Base-by-base conservation (phyloP, 768 basidiomycete species). In the Amanita brunnescens region DNA sequence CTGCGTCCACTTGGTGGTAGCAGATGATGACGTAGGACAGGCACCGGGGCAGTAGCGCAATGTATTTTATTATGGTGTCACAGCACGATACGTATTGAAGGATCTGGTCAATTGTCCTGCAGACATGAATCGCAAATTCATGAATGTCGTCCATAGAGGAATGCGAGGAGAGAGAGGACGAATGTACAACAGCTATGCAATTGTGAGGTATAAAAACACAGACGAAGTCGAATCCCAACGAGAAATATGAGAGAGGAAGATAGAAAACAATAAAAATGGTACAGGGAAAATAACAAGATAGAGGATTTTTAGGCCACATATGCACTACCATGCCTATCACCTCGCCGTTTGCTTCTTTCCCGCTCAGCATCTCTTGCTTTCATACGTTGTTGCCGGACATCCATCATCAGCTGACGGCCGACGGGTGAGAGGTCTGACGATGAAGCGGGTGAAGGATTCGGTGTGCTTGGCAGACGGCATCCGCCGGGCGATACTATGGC, bases 391-490 rank as follows among this genome's bases (percentile, higher is more conserved):
- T 73, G 70, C 51, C 87, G 71, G 39, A 83, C 61, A 57, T 82
- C 75, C 51, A 69, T 67, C 87, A 89, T 89, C 59, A 89, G 72
- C 60, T 82, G 74, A 57, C 72, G 74, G 5, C 77, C 81, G 29
- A 81, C 67, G 12, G 84, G 84, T 16, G 87, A 89, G 45, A 90
- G 67, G 55, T 89, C 87, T 8, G 85, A 77, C 2, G 86, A 87
- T 24, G 78, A 81, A 20, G 83, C 76, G 18, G 87, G 84, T 1
- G 84, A 87, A 2, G 81, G 76, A 26, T 48, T 21, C 4, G 62
- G 60, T 51, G 67, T 71, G 10, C 68, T 67, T 24, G 77, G 75
- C 8, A 72, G 70, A 41, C 69, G 72, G 46, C 79, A 82, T 39
- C 78, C 75, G 41, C 68, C 59, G 18, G 71, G 67, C 16, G 66